phyloP scores from a whole-genome alignment of 352 stramenopile species.

The Pythium sukuiense region DNA sequence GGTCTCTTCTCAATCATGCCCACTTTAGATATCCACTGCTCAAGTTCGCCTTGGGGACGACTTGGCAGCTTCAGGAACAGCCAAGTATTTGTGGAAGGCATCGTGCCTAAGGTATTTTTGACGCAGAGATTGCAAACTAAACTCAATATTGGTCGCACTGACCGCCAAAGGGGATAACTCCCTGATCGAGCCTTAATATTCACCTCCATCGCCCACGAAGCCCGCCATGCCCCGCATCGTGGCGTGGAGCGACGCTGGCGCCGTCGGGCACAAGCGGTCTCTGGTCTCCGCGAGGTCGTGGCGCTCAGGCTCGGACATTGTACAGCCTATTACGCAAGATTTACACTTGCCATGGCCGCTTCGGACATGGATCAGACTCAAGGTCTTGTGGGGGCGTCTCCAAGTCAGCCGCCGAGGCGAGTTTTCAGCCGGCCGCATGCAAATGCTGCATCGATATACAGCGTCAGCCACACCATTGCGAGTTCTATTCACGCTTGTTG shows the following conservation, averaged over 20 bases:
- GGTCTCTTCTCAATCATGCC: background rate
- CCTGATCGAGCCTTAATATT: background rate
- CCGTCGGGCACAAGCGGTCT: background rate
- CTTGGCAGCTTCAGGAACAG: no score
- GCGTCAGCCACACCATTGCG: constrained; percentile 11
- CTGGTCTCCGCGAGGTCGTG: background rate
- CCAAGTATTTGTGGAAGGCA: background rate
- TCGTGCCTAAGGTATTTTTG: background rate
- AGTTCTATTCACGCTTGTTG: constrained; percentile 7
- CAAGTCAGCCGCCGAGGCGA: constrained; percentile 24
- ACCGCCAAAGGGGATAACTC: no score
- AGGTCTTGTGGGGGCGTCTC: constrained; percentile 10
- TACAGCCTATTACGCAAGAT: background rate
- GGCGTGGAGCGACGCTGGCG: background rate
- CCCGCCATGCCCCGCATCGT: background rate
- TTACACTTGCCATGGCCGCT: background rate
- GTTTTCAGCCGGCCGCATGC: constrained; percentile 21
- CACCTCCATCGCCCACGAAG: background rate
- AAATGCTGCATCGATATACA: constrained; percentile 20
- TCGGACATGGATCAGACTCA: background rate
- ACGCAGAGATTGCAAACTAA: background rate
- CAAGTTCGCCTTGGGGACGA: background rate
- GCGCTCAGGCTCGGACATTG: background rate
- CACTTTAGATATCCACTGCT: background rate
- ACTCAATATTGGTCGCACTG: no score